phyloP scores from a whole-genome alignment of 164 flowering plant genomes.

The Nymphaea colorata region DNA sequence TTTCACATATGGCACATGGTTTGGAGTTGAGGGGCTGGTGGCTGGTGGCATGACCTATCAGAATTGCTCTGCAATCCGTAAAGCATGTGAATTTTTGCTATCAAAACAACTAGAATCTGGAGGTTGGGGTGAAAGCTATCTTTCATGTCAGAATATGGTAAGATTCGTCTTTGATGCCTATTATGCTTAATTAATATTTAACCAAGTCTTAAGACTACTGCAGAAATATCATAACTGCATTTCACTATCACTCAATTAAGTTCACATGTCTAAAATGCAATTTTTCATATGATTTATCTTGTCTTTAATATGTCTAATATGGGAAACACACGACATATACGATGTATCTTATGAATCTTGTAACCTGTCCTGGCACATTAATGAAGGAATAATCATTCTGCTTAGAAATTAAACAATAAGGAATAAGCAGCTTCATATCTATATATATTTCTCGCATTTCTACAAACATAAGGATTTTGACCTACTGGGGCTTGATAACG shows the following conservation, averaged over 20 bases:
- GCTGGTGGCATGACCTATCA: constrained; percentile 11
- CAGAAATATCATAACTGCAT: background rate
- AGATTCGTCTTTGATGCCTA: background rate
- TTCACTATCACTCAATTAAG: background rate
- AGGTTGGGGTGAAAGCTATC: constrained; percentile 55
- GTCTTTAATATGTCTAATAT: background rate
- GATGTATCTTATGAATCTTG: too few species aligned
- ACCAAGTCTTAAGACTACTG: too few species aligned
- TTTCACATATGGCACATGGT: constrained; percentile 13
- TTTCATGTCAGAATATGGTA: constrained; percentile 42
- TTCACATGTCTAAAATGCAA: background rate
- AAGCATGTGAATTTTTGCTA: constrained; percentile 24
- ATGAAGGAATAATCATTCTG: too few species aligned
- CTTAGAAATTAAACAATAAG: too few species aligned
- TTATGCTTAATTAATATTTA: background rate
- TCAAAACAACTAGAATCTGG: constrained; percentile 26
- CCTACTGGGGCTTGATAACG: too few species aligned
- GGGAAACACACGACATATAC: too few species aligned
- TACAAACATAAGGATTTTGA: too few species aligned
- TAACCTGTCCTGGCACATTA: too few species aligned
- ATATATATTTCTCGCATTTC: too few species aligned
- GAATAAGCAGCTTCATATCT: too few species aligned
- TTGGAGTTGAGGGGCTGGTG: constrained; percentile 12
- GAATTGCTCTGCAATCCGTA: constrained; percentile 9
- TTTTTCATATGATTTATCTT: background rate